phyloP scores from a whole-genome alignment of 2,329 filamentous ascomycete genomes.

The Colletotrichum kahawae region DNA sequence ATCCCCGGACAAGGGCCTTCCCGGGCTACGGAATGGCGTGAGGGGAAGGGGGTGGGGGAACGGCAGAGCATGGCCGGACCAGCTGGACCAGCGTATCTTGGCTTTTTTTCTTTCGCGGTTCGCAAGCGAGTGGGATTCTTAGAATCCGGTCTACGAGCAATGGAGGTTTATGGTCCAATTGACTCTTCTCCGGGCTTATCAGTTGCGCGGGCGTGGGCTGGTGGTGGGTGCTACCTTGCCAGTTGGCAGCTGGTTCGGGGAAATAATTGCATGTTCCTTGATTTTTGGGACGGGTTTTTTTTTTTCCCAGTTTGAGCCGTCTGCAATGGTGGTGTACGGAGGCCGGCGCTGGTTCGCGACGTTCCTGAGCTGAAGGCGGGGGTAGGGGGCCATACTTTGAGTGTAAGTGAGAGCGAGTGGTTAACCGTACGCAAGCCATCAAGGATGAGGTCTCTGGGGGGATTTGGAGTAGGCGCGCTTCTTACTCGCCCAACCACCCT shows the following conservation, averaged over 20 bases:
- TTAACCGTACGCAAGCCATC: background rate
- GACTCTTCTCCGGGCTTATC: background rate
- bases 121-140: slow-evolving; percentile 9
- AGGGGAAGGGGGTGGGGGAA: background rate
- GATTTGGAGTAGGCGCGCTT: slow-evolving; percentile 12
- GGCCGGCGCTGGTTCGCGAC: slow-evolving; percentile 13
- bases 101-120: background rate
- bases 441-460: background rate
- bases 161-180: slow-evolving; percentile 2
- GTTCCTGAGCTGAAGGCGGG: slow-evolving; percentile 14
- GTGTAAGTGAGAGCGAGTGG: background rate
- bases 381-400: background rate
- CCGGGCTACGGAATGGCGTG: background rate
- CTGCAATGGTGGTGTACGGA: slow-evolving; percentile 5
- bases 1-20: background rate
- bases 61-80: background rate
- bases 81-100: background rate
- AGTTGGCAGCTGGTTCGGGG: slow-evolving; percentile 5
- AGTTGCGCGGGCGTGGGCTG: background rate
- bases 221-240: background rate
- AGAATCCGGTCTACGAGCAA: background rate
- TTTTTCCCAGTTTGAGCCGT: background rate
- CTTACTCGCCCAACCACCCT: slow-evolving; percentile 22
- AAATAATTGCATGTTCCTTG: slow-evolving; percentile 3
- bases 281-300: background rate